Evolutionary conservation across 2,329 filamentous ascomycete genomes (phyloP), one percentile per base, ranked within the genome.

Genomic region (Fusarium sp.): DNA sequence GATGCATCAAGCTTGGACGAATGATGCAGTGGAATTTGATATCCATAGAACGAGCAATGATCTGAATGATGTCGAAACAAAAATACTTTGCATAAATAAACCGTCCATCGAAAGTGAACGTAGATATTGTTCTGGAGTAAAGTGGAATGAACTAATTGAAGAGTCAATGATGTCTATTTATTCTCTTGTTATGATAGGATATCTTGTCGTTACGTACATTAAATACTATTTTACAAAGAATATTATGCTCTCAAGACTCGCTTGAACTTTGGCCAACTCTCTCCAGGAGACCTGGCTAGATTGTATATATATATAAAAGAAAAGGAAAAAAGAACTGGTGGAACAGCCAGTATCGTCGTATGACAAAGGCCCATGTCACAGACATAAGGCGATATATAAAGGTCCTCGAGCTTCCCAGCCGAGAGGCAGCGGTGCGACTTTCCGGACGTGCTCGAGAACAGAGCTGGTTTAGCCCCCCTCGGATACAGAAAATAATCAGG

Each of bases 1-100:
- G 46, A 51, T 33, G 39, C 69, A 52, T 69, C 56, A 48, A 39
- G 55, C 51, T 67, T 62, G 49, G 49, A 68, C 38, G 66, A 69
- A 58, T 52, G 66, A 58, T 61, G 49, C 37, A 54, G 63, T 68
- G 66, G 65, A 69, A 59, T 52, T 56, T 72, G 61, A 73, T 76
- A 73, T 77, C 64, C 73, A 73, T 77, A 78, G 71, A 75, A 77
- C 61, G 76, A 77, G 67, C 69, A 75, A 77, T 68, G 74, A 76
- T 59, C 56, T 71, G 52, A 69, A 76, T 72, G 66, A 74, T 60
- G 16, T 55, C 52, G 65, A 63, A 63, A 69, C 57, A 63, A 58
- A 29, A 21, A 52, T 29, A 44, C 14, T 56, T 63, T 49, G 14
- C 42, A 52, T 44, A 39, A 35, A 35, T 7, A 25, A 39, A 19